Conservation (phyloP, 2,329 filamentous ascomycete species). For the Aureobasidium uvarum region DNA sequence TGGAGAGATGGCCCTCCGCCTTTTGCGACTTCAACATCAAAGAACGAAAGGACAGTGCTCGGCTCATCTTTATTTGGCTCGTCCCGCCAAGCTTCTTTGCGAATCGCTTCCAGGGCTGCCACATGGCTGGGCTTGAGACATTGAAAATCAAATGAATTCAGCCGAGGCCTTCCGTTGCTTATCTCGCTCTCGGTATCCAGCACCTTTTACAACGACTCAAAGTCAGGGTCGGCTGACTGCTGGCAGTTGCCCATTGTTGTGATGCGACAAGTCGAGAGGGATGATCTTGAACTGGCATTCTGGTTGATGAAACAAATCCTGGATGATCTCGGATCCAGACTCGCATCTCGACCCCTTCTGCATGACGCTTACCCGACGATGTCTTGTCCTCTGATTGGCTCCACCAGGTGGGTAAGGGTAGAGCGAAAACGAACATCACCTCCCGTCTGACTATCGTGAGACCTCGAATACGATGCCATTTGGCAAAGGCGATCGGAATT, state of each 20-base stretch:
- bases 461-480: neutral
- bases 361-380: neutral
- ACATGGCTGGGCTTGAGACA: slow-evolving; percentile 22
- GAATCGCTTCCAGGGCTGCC: slow-evolving; percentile 17
- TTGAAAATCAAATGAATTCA: slow-evolving; percentile 6
- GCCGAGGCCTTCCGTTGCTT: slow-evolving; percentile 11
- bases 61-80: slow-evolving; percentile 21
- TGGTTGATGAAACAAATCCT: slow-evolving; percentile 2
- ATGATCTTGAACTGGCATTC: neutral
- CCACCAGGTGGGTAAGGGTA: neutral
- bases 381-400: slow-evolving; percentile 4
- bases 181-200: slow-evolving; percentile 11
- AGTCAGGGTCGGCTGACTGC: slow-evolving; percentile 18
- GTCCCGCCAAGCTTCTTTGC: slow-evolving; percentile 19
- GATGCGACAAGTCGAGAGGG: neutral
- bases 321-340: neutral
- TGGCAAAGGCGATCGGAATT: neutral
- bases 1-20: slow-evolving; percentile 5
- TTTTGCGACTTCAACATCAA: slow-evolving; percentile 18
- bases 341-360: neutral
- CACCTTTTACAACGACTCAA: slow-evolving; percentile 9
- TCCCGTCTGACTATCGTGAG: neutral
- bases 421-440: slow-evolving; percentile 1
- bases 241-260: neutral
- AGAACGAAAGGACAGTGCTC: slow-evolving; percentile 25